A percentile compares a stretch with the other conserved stretches of the same genome.
Conservation (phyloP, 495 filamentous ascomycete species). For the Xylaria venustula region DNA sequence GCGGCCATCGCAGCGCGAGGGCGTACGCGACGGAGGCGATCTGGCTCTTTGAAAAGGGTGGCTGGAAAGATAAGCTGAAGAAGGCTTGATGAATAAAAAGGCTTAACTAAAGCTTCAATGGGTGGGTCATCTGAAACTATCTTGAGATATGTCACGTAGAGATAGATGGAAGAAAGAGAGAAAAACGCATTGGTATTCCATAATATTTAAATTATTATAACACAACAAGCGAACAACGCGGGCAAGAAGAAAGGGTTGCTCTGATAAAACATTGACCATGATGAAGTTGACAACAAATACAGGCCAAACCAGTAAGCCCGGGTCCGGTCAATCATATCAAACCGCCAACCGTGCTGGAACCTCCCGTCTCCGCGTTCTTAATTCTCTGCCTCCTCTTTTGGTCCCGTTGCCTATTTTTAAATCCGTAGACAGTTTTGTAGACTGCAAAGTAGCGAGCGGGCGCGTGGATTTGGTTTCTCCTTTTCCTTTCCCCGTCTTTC, state of each 20-base stretch:
- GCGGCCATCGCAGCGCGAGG: slow-evolving; percentile 60
- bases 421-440: not conserved
- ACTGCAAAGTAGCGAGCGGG: not conserved
- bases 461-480: not conserved
- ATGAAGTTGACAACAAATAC: not conserved
- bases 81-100: slow-evolving; percentile 23
- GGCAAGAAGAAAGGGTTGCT: not conserved
- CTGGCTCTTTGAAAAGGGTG: slow-evolving; percentile 87
- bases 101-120: no score
- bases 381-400: not conserved
- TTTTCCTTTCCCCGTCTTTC: not conserved
- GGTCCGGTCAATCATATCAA: not conserved
- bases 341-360: not conserved
- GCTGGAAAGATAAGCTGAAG: slow-evolving; percentile 49
- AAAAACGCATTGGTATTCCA: slow-evolving; percentile 10
- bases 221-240: slow-evolving; percentile 18
- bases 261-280: not conserved
- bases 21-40: slow-evolving; percentile 86
- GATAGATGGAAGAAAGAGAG: not conserved
- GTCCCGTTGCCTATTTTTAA: not conserved
- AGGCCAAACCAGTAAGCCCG: not conserved
- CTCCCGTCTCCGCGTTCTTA: not conserved
- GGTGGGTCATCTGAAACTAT: not conserved
- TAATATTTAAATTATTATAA: slow-evolving; percentile 26
- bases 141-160: not conserved